Evolutionary conservation across 1,139 yeast genomes (phyloP).

Genomic region (Lizanozyma gosingica): DNA sequence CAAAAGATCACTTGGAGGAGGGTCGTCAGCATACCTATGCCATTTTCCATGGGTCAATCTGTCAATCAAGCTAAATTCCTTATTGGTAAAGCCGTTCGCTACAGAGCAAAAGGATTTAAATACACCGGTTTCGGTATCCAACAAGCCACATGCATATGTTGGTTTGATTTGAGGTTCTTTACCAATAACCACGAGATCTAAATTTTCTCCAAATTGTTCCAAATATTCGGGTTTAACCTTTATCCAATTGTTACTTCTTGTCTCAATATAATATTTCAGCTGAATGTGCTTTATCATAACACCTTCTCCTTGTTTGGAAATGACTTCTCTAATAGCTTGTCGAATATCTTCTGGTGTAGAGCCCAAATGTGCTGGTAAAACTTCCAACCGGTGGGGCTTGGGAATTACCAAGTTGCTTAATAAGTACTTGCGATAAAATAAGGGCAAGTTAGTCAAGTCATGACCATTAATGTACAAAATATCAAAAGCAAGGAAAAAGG

Average conservation of each 20-base stretch:
- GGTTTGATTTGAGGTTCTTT: conserved; percentile 68
- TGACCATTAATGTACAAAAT: conserved; percentile 58
- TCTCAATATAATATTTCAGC: conserved; percentile 52
- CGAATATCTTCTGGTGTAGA: conserved; percentile 44
- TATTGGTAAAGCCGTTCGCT: conserved; percentile 73
- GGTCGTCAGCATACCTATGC: conserved; percentile 31
- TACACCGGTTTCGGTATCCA: conserved; percentile 22
- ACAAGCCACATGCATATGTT: conserved; percentile 67
- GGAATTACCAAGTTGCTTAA: conserved; percentile 41
- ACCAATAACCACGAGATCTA: conserved; percentile 76
- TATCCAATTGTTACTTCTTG: conserved; percentile 59
- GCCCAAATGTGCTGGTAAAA: conserved; percentile 40
- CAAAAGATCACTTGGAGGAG: conserved; percentile 34
- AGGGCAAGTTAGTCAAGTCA: conserved; percentile 45
- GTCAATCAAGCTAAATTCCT: conserved; percentile 53
- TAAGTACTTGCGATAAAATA: conserved; percentile 47
- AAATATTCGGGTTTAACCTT: conserved; percentile 89
- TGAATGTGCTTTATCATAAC: conserved; percentile 61
- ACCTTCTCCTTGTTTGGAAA: conserved; percentile 70
- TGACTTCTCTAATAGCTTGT: conserved; percentile 46
- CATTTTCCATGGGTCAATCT: conserved; percentile 53
- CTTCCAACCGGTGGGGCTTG: conserved; percentile 45
- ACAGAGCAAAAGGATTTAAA: conserved; percentile 64
- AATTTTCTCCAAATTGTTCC: conserved; percentile 76
- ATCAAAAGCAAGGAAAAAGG: conserved; percentile 66